Conservation (phyloP, 805 yeast genomes). For the Debaryomyces tyrocola region DNA sequence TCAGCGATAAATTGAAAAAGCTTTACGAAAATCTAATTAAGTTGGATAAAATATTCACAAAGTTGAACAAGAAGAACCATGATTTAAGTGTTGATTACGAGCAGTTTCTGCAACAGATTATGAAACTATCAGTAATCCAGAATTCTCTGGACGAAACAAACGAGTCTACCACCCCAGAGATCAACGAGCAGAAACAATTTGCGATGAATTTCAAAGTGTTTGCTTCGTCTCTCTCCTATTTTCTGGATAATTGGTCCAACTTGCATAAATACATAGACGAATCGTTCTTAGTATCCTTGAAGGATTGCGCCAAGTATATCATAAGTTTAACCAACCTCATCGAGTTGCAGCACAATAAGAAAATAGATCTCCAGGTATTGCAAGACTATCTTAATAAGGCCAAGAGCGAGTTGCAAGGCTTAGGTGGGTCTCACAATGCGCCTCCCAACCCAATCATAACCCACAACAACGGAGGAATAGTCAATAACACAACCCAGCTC, state of each 20-base stretch:
- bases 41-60: conserved; percentile 75
- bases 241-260: conserved; percentile 40
- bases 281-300: conserved; percentile 76
- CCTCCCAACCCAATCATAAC: conserved; percentile 35
- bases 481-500: conserved; percentile 42
- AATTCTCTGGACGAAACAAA: conserved; percentile 1
- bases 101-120: conserved; percentile 68
- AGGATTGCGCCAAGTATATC: conserved; percentile 79
- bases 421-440: conserved; percentile 18
- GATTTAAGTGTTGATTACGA: conserved; percentile 73
- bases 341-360: conserved; percentile 86
- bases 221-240: conserved; percentile 35
- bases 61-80: conserved; percentile 68
- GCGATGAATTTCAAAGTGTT: conserved; percentile 35
- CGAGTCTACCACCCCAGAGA: conserved; percentile 7
- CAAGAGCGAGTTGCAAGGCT: conserved; percentile 53
- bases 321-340: conserved; percentile 53
- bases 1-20: conserved; percentile 78
- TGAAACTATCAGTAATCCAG: conserved; percentile 57
- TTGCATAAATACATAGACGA: conserved; percentile 61
- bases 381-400: conserved; percentile 77
- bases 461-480: conserved; percentile 30
- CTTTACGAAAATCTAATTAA: conserved; percentile 79
- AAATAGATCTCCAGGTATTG: conserved; percentile 84
- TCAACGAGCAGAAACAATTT: background rate